Percentiles rank a stretch among this genome's conserved stretches.
These are phyloP conservation scores for Sarcocystis neurona DNA, from an alignment of 169 alveolate species.

Conservation along the genomic window DNA sequence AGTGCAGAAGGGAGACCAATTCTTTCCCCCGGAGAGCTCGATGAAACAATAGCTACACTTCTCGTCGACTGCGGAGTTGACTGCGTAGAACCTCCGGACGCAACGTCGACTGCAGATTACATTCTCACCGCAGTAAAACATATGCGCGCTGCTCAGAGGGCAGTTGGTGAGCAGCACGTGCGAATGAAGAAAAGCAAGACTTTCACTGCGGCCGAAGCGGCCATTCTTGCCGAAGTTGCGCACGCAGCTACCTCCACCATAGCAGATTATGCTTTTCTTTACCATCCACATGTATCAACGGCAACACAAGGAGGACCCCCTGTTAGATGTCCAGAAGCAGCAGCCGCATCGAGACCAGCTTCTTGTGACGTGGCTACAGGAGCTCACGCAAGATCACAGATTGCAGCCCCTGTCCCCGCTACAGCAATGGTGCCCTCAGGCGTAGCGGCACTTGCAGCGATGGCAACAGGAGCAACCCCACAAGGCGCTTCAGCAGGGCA, in stretches of 20 bases:
- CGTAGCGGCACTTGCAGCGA: too few species aligned
- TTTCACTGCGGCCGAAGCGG: neutral
- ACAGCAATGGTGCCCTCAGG: too few species aligned
- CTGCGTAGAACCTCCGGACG: neutral
- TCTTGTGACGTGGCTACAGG: too few species aligned
- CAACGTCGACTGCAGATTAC: neutral
- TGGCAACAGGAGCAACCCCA: too few species aligned
- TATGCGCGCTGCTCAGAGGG: neutral
- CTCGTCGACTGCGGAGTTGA: constrained; percentile 18
- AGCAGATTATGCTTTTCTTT: too few species aligned
- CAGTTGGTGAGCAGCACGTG: constrained; percentile 2
- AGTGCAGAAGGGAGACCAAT: neutral
- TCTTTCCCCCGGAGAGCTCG: neutral
- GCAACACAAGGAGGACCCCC: too few species aligned
- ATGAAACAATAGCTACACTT: neutral
- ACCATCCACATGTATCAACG: too few species aligned
- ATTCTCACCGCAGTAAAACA: constrained; percentile 1
- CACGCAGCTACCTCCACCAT: too few species aligned
- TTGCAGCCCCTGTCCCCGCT: too few species aligned
- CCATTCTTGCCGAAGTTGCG: neutral
- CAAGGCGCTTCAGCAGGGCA: too few species aligned
- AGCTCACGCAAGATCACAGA: too few species aligned
- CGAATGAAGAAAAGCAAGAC: neutral
- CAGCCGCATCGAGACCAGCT: neutral
- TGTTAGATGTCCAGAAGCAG: neutral